Conservation (phyloP, 371 early-diverging fungal species). For the Mortierella sp. region DNA sequence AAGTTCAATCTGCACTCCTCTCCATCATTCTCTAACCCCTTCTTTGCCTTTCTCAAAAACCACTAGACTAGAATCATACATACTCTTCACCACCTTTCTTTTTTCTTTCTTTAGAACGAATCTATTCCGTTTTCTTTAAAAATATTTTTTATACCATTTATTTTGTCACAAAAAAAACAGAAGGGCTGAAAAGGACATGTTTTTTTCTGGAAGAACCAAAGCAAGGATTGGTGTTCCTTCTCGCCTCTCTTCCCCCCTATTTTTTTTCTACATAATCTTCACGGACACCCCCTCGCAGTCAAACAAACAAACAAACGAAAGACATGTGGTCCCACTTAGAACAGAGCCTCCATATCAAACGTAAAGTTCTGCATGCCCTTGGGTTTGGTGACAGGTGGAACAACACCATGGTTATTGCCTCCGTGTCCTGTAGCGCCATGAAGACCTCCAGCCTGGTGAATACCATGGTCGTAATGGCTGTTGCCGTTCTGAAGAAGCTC, state of each 20-base stretch:
- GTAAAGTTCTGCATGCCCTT: constrained; percentile 47
- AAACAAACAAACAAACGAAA: neutral
- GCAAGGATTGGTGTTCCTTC: no score
- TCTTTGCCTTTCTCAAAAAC: neutral
- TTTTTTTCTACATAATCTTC: neutral
- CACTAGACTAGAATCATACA: neutral
- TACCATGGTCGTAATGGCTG: neutral
- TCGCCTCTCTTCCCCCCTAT: neutral
- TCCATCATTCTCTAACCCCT: constrained; percentile 30
- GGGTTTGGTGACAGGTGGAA: constrained; percentile 19
- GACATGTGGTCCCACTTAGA: constrained; percentile 7
- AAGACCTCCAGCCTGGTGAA: neutral
- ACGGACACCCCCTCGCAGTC: neutral
- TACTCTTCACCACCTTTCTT: neutral
- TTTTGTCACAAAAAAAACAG: no score
- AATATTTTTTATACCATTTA: neutral
- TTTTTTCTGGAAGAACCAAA: no score
- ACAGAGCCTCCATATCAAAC: constrained; percentile 49
- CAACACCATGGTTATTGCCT: neutral
- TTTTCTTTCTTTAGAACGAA: neutral
- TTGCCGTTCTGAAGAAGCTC: neutral
- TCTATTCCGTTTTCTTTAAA: neutral
- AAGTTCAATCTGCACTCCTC: constrained; percentile 27
- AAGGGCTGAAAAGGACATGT: no score
- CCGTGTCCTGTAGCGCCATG: neutral